A percentile compares a stretch with the other conserved stretches of the same genome.
phyloP scores from a whole-genome alignment of 192 early-diverging fungal genomes.

The Backusella westeae region DNA sequence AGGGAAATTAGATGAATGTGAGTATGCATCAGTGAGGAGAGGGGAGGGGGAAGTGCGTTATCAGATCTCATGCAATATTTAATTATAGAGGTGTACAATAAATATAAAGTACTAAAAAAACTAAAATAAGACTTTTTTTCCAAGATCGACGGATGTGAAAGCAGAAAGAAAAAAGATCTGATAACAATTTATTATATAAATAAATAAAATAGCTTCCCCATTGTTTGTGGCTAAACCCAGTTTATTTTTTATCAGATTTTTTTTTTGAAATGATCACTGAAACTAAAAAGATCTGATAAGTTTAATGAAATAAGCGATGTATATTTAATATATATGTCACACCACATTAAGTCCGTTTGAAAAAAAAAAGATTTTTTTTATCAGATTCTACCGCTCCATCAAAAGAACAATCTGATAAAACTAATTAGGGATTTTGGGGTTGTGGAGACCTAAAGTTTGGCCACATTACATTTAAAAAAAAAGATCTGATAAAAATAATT shows the following conservation, averaged over 20 bases:
- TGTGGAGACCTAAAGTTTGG: neutral
- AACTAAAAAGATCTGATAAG: constrained; percentile 1
- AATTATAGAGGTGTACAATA: neutral
- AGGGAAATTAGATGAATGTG: neutral
- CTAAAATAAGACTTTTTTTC: neutral
- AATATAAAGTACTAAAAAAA: neutral
- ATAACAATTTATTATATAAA: neutral
- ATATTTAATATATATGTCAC: neutral
- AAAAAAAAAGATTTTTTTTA: neutral
- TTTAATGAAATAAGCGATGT: neutral
- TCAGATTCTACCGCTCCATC: neutral
- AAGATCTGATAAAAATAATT: constrained; percentile 1
- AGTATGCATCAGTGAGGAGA: neutral
- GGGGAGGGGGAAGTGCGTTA: neutral
- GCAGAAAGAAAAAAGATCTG: neutral
- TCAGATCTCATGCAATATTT: neutral
- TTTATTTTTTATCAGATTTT: neutral
- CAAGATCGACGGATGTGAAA: neutral
- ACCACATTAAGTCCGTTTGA: neutral
- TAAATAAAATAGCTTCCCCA: neutral
- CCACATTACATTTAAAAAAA: neutral
- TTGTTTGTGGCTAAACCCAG: neutral
- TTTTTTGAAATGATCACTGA: neutral
- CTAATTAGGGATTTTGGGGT: neutral
- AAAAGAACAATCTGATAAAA: constrained; percentile 1